Evolutionary conservation across 1,139 yeast species (phyloP).

Genomic region (Zygoascus meyerae): DNA sequence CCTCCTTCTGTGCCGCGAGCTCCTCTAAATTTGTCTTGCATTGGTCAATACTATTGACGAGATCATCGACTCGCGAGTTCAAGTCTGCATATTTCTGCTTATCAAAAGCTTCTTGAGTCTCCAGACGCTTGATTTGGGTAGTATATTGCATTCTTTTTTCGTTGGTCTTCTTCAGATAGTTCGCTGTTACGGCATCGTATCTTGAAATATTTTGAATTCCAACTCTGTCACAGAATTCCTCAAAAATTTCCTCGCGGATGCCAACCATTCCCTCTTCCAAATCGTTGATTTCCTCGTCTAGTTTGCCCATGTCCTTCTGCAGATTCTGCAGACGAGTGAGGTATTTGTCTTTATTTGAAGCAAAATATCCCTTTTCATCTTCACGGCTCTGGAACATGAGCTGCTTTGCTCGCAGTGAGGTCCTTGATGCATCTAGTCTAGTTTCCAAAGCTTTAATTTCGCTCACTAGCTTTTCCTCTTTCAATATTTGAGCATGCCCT

Average conservation of each 20-base stretch:
- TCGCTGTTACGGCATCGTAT: conserved; percentile 59
- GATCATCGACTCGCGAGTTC: conserved; percentile 21
- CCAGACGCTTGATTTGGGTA: conserved; percentile 53
- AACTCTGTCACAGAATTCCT: conserved; percentile 48
- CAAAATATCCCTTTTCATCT: conserved; percentile 61
- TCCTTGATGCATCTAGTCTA: conserved; percentile 47
- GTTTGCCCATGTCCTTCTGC: conserved; percentile 21
- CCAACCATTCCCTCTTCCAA: conserved; percentile 24
- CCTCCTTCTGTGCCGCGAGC: conserved; percentile 16
- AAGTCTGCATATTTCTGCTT: conserved; percentile 34
- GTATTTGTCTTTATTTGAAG: conserved; percentile 49
- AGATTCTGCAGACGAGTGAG: conserved; percentile 41
- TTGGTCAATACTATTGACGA: conserved; percentile 17
- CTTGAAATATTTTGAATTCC: conserved; percentile 53
- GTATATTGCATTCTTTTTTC: conserved; percentile 59
- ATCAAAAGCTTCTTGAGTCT: conserved; percentile 62
- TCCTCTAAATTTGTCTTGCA: conserved; percentile 17
- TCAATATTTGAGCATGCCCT: conserved; percentile 48
- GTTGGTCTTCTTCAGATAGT: conserved; percentile 51
- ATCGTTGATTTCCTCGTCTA: conserved; percentile 25
- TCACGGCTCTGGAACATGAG: conserved; percentile 47
- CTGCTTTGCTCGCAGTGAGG: conserved; percentile 49
- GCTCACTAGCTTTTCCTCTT: conserved; percentile 52
- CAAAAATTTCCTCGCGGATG: conserved; percentile 38
- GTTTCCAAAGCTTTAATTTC: conserved; percentile 54